Evolutionary conservation across 805 yeast species (phyloP), one percentile per base, ranked within the genome.

Genomic region (Kazachstania kunashirensis): DNA sequence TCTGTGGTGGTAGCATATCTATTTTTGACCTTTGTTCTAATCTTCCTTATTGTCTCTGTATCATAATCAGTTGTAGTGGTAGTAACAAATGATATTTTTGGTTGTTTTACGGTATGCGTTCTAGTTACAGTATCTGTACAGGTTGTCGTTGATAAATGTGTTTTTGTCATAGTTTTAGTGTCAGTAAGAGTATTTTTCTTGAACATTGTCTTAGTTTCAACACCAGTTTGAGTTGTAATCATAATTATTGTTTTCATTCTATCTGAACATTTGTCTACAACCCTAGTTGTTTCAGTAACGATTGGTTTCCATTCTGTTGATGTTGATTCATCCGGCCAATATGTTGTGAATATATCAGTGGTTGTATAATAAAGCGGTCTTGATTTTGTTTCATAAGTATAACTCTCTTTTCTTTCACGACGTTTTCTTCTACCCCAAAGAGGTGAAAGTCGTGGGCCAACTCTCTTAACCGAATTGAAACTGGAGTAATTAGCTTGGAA

Each of bases 1-100:
- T 47, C 53, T 0, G 61, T 55, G 1, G 50, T 41, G 5, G 62
- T 59, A 16, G 44, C 35, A 29, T 49, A 48, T 9, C 55, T 52
- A 24, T 55, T 53, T 24, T 54, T 56, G 19, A 38, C 35, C 33
- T 53, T 58, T 4, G 59, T 50, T n/a, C 42, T 38, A 1, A 56
- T 54, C 17, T 40, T 44, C 25, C 26, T 39, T 11, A 29, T 32
- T 7, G 36, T 32, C 7, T 41, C 32, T 4, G 53, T 49, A 16
- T 48, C 32, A 11, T 32, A 31, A 18, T 43, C 47, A 4, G 52
- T 50, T 13, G 19, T 17, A 9, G 38, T 35, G 14, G 26, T 27
- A 36, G 24, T 31, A 29, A 34, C n/a, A 8, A 17, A 26, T 10
- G 13, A 19, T 6, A 30, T 35, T 12, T 33, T 53, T 18, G 41